Evolutionary conservation across 116 monocot species (phyloP).

Genomic region (Dioscorea cayenensis): DNA sequence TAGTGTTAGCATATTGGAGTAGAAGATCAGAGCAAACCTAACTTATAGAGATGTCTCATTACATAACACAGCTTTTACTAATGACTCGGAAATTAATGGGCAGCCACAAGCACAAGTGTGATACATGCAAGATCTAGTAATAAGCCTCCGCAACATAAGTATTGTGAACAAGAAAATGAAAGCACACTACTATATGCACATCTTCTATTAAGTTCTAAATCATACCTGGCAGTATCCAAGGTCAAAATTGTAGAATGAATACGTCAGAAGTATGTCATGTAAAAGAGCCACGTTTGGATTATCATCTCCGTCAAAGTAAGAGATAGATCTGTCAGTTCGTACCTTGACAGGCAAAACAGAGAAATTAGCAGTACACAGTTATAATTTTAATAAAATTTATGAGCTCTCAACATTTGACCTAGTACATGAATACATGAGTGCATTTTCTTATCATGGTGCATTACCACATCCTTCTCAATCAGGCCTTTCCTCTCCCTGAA

Average conservation of each 20-base stretch:
- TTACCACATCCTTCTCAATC: conserved; percentile 98
- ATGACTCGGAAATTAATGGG: too few species aligned
- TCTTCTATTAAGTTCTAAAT: background rate
- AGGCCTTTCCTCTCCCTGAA: conserved; percentile 90
- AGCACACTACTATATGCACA: too few species aligned
- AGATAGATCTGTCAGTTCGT: conserved; percentile 81
- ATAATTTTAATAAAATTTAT: background rate
- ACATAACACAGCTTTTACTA: too few species aligned
- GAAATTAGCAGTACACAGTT: background rate
- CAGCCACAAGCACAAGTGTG: too few species aligned
- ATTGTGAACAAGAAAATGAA: too few species aligned
- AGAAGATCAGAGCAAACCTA: too few species aligned
- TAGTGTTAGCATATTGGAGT: too few species aligned
- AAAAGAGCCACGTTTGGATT: conserved; percentile 73
- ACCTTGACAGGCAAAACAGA: conserved; percentile 52
- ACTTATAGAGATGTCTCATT: too few species aligned
- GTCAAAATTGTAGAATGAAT: conserved; percentile 99
- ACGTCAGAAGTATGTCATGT: conserved; percentile 88
- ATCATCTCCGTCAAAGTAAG: conserved; percentile 95
- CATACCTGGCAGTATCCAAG: conserved; percentile 97
- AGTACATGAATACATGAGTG: background rate
- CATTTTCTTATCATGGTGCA: background rate
- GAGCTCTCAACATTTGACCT: background rate
- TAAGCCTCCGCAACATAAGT: too few species aligned
- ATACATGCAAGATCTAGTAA: too few species aligned